phyloP scores from a whole-genome alignment of 2,329 filamentous ascomycete genomes.

The Davidsoniella australis region DNA sequence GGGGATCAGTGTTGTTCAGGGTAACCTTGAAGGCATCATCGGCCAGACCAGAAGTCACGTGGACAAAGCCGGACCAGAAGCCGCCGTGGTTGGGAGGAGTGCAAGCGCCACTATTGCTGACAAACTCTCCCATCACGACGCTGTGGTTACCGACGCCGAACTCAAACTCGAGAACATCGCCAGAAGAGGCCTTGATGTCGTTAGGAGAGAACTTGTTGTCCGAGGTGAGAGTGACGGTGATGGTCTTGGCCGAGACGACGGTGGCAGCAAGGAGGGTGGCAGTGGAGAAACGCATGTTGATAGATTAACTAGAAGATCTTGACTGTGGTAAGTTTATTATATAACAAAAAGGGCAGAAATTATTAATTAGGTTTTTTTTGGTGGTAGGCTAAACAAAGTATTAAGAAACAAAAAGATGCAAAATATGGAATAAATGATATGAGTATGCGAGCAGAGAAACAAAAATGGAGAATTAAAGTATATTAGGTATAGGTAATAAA shows the following conservation, averaged over 20 bases:
- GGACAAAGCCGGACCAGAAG: constrained; percentile 29
- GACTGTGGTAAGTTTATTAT: too few relatives aligned
- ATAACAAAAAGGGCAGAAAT: background rate
- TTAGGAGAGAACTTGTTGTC: constrained; percentile 25
- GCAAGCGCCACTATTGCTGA: constrained; percentile 22
- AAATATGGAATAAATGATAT: too few relatives aligned
- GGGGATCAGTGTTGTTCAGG: constrained; percentile 18
- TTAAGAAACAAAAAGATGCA: background rate
- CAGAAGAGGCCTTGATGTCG: constrained; percentile 25
- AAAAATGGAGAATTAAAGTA: background rate
- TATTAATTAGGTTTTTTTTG: background rate
- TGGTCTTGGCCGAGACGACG: constrained; percentile 15
- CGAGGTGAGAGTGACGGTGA: constrained; percentile 26
- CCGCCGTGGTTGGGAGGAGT: constrained; percentile 22
- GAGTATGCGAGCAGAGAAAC: background rate
- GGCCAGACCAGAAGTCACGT: constrained; percentile 7
- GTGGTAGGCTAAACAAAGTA: background rate
- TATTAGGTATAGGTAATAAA: background rate
- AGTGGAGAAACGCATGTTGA: constrained; percentile 5
- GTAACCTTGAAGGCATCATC: constrained; percentile 17
- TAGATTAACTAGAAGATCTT: background rate
- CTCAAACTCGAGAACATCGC: constrained; percentile 36
- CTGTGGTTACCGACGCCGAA: constrained; percentile 36
- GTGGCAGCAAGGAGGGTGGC: constrained; percentile 2
- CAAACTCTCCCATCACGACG: constrained; percentile 27